Evolutionary conservation across 306 rosid genomes (phyloP).

Genomic region (Urtica urens): DNA sequence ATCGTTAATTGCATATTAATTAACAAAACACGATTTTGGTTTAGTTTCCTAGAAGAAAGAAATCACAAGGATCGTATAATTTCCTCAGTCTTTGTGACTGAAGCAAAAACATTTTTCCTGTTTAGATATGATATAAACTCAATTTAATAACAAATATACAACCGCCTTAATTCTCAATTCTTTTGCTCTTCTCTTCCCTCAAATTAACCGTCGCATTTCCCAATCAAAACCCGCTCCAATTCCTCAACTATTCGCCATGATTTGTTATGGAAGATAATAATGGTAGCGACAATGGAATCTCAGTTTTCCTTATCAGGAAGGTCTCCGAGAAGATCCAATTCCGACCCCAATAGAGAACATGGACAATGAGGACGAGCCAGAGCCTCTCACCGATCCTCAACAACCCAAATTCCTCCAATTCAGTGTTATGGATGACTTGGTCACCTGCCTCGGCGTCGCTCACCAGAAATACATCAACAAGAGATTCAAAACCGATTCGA

Average conservation of each 20-base stretch:
- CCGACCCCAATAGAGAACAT: constrained; percentile 27
- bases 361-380: constrained; percentile 33
- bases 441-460: constrained; percentile 66
- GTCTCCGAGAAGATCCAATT: constrained; percentile 36
- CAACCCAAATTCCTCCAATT: constrained; percentile 63
- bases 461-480: too few species aligned
- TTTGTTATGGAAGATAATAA: not conserved
- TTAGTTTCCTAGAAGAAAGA: too few species aligned
- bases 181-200: not conserved
- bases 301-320: constrained; percentile 87
- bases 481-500: too few species aligned
- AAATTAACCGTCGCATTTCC: constrained; percentile 2
- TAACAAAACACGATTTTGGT: too few species aligned
- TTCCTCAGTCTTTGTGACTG: too few species aligned
- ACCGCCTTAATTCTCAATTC: not conserved
- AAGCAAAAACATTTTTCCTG: too few species aligned
- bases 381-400: constrained; percentile 87
- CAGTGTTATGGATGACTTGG: constrained; percentile 65
- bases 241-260: too few species aligned
- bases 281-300: constrained; percentile 48
- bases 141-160: too few species aligned
- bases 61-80: too few species aligned
- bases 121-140: constrained; percentile 6
- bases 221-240: constrained; percentile 2
- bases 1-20: too few species aligned